Evolutionary conservation across 1,284 basidiomycete genomes (phyloP).

Genomic region (Tylopilus sp.): DNA sequence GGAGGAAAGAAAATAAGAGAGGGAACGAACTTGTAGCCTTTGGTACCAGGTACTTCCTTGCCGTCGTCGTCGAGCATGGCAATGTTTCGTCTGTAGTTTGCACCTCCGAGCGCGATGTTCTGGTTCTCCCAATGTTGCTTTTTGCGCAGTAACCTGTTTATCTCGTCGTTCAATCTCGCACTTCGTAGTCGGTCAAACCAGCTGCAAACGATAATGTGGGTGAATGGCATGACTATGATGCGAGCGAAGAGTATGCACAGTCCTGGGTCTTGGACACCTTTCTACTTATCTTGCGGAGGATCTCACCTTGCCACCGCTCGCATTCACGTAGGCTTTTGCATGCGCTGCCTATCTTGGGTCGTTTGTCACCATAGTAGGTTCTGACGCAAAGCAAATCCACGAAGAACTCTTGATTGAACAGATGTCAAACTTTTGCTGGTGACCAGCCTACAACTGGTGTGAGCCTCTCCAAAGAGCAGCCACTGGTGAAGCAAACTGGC

Average conservation of each 20-base stretch:
- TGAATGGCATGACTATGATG: not conserved
- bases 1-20: not conserved
- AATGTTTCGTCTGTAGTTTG: conserved; percentile 89
- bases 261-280: conserved; percentile 99
- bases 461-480: too few relatives aligned
- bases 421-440: too few relatives aligned
- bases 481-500: too few relatives aligned
- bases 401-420: too few relatives aligned
- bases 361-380: conserved; percentile 80
- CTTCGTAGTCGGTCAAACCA: conserved; percentile 91
- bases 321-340: conserved; percentile 91
- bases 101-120: conserved; percentile 90
- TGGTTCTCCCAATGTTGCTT: conserved; percentile 98
- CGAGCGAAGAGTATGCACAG: conserved; percentile 39
- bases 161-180: conserved; percentile 92
- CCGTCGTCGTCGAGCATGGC: conserved; percentile 92
- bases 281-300: conserved; percentile 87
- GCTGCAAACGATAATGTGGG: conserved; percentile 43
- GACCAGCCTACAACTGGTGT: too few relatives aligned
- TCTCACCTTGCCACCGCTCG: conserved; percentile 94
- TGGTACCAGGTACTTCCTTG: conserved; percentile 92
- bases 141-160: conserved; percentile 93
- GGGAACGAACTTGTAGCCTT: conserved; percentile 87
- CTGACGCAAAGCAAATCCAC: too few relatives aligned
- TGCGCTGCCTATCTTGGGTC: conserved; percentile 85